Evolutionary conservation across 805 yeast genomes (phyloP), one percentile per base, ranked within the genome.

Genomic region (Kazachstania africana): DNA sequence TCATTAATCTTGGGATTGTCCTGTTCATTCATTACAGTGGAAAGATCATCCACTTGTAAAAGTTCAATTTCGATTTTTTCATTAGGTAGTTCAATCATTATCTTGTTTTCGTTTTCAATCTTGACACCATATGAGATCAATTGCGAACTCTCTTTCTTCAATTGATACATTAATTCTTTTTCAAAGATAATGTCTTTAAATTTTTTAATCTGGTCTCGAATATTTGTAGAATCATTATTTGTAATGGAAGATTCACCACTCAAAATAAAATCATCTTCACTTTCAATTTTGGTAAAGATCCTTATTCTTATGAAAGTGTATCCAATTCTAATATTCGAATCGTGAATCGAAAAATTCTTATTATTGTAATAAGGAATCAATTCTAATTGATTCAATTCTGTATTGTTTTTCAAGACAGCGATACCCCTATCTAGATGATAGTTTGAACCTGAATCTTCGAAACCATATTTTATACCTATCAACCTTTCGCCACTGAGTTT

Each of bases 401-500:
- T 39, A 20, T 68, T 57, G 34, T 76, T 72, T 29, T 72, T 68
- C 38, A 85, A 57, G 0, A 79, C 53, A 0, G 94, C 96, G 26
- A 78, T 57, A 2, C 96, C 96, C 40, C 70, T 67, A 43, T 82
- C 87, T 34, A 55, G 57, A 36, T 59, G 62, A 45, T 72, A 83
- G 14, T 63, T 70, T 1, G 94, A 81, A 0, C 97, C 98, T 0
- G 94, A 75, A 53, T 87, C 96, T 12, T 79, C 87, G 58, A 72
- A 88, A 0, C 97, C 97, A 48, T 80, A 91, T 45, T 81, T 83
- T 23, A 88, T 78, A 4, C 88, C 93, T 26, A 87, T 66, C 2
- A 65, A 60, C 35, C 59, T 60, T 8, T 72, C 69, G 13, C 72
- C 63, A 0, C 65, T 53, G 5, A 65, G 63, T 6, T 73, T 75